Conservation (phyloP, 2,329 filamentous ascomycete genomes). For the Diplodia corticola region DNA sequence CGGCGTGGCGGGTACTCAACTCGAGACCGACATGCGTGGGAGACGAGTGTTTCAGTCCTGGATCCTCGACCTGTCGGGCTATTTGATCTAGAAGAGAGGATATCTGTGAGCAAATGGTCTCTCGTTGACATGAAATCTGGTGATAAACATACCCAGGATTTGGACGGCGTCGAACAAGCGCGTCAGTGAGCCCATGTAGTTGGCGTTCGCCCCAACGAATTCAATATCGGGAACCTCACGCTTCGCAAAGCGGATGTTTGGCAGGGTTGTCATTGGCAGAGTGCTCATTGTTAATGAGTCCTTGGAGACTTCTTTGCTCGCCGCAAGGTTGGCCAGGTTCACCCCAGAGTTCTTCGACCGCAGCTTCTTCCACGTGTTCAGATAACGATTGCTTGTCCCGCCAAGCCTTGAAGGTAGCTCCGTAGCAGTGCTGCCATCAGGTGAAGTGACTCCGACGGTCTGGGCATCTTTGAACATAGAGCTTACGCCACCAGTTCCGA, state of each 20-base stretch:
- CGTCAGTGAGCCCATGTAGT: conserved; percentile 89
- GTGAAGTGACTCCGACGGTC: conserved; percentile 35
- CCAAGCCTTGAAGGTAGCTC: conserved; percentile 17
- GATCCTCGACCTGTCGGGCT: conserved; percentile 92
- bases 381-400: conserved; percentile 63
- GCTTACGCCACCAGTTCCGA: conserved; percentile 76
- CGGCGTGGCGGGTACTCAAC: conserved; percentile 86
- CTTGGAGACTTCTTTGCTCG: conserved; percentile 47
- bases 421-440: conserved; percentile 25
- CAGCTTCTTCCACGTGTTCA: conserved; percentile 87
- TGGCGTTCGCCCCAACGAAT: conserved; percentile 80
- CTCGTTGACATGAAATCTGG: background rate
- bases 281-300: conserved; percentile 59
- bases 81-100: conserved; percentile 70
- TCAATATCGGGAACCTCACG: conserved; percentile 67
- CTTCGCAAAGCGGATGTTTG: conserved; percentile 71
- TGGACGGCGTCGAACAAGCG: conserved; percentile 91
- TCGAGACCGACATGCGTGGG: conserved; percentile 95
- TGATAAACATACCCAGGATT: conserved; percentile 70
- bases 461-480: conserved; percentile 72
- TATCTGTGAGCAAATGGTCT: background rate
- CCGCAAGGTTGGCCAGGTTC: conserved; percentile 52
- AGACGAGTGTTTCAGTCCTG: conserved; percentile 84
- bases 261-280: conserved; percentile 68
- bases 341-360: conserved; percentile 80